Evolutionary conservation across 1,284 basidiomycete species (phyloP), one percentile per base, ranked within the genome.

Genomic region (Leccinum solheimii): DNA sequence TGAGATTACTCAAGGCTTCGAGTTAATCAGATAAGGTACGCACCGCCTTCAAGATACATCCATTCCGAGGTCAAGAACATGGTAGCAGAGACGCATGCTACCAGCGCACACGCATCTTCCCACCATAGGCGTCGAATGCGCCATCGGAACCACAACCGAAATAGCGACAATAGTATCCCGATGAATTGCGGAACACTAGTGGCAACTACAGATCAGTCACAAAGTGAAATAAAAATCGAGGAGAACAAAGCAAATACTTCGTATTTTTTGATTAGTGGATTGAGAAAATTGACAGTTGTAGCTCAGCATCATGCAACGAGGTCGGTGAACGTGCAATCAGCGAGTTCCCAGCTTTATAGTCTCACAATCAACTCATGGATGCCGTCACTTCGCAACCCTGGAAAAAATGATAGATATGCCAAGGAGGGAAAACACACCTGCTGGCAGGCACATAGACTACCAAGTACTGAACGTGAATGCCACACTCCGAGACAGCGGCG

Each of bases 21-120:
- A 16, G 9, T 23, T 23, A n/a, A n/a, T 27, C 13, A 30, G 32
- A 26, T 53, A n/a, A 10, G 32, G 23, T 49, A 55, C 62, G 52
- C 19, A 71, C 68, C 64, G 32, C 60, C 67, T 19, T 57, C 6
- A 23, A 62, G 26, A 45, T 68, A 61, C 34, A 59, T 48, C 67
- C 72, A 74, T n/a, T 58, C 55, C 7, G 56, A 43, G 11, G 10
- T 43, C 36, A 70, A 14, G 16, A 55, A 30, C 13, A 52, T 5
- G n/a, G 61, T 50, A 21, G 59, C 67, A 48, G 58, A 62, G 8
- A 63, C 3, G 34, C 61, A 68, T 16, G 67, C 68, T 16, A 71
- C n/a, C 8, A 58, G 40, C 10, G 70, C 67, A 60, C 61, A 72
- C 6, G 60, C 60, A 23, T 73, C 72, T 32, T 70, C 70, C 61